Percentiles rank a stretch among this genome's conserved stretches.
Evolutionary conservation across 2,329 filamentous ascomycete species (phyloP).

Genomic region (Macrophomina phaseolina): DNA sequence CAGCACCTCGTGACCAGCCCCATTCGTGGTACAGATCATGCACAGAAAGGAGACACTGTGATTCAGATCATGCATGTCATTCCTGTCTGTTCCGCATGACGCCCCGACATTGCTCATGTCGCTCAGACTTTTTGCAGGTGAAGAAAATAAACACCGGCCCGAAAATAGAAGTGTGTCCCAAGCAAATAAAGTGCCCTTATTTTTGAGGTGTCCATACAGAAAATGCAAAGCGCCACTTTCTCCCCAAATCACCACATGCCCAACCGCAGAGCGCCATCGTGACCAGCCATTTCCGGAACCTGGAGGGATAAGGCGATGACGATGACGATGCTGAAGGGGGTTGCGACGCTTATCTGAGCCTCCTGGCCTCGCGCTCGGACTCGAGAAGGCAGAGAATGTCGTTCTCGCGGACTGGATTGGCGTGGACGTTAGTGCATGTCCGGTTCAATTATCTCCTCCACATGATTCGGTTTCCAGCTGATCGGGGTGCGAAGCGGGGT

Average conservation of each 20-base stretch:
- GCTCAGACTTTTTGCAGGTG: constrained; percentile 11
- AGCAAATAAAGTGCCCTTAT: constrained; percentile 19
- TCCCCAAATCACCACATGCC: constrained; percentile 1
- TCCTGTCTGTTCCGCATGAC: constrained; percentile 20
- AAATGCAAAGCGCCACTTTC: constrained; percentile 15
- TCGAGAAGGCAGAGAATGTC: constrained; percentile 99
- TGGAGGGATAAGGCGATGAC: not conserved
- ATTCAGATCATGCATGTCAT: constrained; percentile 23
- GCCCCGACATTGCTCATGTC: constrained; percentile 14
- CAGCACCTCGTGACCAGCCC: no score
- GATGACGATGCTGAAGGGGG: not conserved
- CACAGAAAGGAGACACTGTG: not conserved
- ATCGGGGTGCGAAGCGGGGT: no score
- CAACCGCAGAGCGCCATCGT: constrained; percentile 17
- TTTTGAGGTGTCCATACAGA: constrained; percentile 23
- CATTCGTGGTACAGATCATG: not conserved
- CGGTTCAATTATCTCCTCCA: not conserved
- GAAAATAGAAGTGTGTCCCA: constrained; percentile 11
- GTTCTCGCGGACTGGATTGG: constrained; percentile 68
- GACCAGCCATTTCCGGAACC: constrained; percentile 4
- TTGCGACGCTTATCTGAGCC: constrained; percentile 78
- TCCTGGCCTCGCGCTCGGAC: constrained; percentile 97
- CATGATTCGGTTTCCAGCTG: not conserved
- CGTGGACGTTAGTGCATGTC: not conserved
- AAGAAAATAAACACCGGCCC: constrained; percentile 15